Evolutionary conservation across 352 stramenopile species (phyloP), one percentile per base, ranked within the genome.

Genomic region (Globisporangium paddicum): DNA sequence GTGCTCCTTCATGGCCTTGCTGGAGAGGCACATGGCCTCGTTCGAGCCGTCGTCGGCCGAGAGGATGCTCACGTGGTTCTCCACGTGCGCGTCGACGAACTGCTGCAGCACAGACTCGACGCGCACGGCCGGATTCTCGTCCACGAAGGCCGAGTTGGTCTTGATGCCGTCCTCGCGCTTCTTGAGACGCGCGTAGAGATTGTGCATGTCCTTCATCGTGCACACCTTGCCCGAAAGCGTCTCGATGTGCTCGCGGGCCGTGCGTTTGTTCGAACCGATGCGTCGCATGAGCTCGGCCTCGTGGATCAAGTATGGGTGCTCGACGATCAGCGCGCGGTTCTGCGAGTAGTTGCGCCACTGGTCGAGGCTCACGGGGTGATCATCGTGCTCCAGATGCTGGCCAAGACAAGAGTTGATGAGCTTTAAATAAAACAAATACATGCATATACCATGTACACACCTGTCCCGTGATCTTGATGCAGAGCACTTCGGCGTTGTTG

Each of bases 121-220:
- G 9, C 70, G 68, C 26, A 75, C 53, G 38, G 25, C 51, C 1
- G 64, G 54, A 23, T 71, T 62, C 40, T 62, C 48, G 18, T 64
- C 48, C 10, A 70, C 46, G 21, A 73, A 57, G 54, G 62, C 62
- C 51, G 72, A 50, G 46, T 71, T 77, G 40, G 62, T 77, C 64
- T 82, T 79, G 59, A 80, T 79, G 13, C 63, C 52, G 30, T 83
- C 70, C 28, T 90, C 80, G 14, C 77, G 76, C 49, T 80, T 79
- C 64, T 82, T 81, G 13, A 90, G 63, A 3, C 77, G 74, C 35
- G 80, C 72, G 47, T 78, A 88, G 45, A 90, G 47, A 49, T 90
- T 90, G 67, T 90, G 80, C 80, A 88, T 90, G 59, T 88, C 80
- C 51, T 90, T 90, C 75, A 88, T 90, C 23, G 80, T 90, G 49